These are phyloP conservation scores for thale cress (Arabidopsis thaliana) DNA, from an alignment of 345 rosid genomes.

Conservation along the genomic window DNA sequence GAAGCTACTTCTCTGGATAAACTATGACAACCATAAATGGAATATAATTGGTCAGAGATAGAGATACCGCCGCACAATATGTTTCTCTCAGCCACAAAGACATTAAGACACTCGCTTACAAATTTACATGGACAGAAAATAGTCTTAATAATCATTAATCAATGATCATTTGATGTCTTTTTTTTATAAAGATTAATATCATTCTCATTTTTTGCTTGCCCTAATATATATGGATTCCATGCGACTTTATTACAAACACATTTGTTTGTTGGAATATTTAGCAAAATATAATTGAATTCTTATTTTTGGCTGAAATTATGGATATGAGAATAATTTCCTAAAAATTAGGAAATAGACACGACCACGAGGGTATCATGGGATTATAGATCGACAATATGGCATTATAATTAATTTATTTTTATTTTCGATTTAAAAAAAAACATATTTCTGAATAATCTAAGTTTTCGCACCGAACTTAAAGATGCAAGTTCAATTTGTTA, in stretches of 20 bases:
- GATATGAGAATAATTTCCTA: conserved; percentile 31
- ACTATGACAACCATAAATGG: not conserved
- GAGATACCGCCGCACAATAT: conserved; percentile 33
- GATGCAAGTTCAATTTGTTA: not conserved
- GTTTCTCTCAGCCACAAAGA: conserved; percentile 33
- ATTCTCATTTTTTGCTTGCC: conserved; percentile 7
- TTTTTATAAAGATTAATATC: not conserved
- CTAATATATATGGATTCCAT: conserved; percentile 15
- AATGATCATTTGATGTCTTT: conserved; percentile 15
- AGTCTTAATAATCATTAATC: conserved; percentile 28
- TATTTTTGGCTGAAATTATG: conserved; percentile 13
- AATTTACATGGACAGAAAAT: conserved; percentile 40
- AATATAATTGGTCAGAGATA: conserved; percentile 35
- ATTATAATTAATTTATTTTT: not conserved
- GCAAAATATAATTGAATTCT: not conserved
- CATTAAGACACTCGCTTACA: conserved; percentile 24
- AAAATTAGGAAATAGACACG: conserved; percentile 43
- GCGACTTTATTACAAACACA: conserved; percentile 7
- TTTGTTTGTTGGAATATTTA: not conserved
- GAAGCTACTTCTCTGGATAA: conserved; percentile 18
- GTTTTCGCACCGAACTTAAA: not conserved
- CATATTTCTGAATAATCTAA: no score
- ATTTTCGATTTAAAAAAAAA: not conserved
- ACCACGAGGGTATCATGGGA: conserved; percentile 48
- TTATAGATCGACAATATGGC: conserved; percentile 35